A percentile compares a stretch with the other conserved stretches of the same genome.
These are phyloP conservation scores for Aspergillus affinis DNA, from an alignment of 495 filamentous ascomycete genomes.

Conservation along the genomic window DNA sequence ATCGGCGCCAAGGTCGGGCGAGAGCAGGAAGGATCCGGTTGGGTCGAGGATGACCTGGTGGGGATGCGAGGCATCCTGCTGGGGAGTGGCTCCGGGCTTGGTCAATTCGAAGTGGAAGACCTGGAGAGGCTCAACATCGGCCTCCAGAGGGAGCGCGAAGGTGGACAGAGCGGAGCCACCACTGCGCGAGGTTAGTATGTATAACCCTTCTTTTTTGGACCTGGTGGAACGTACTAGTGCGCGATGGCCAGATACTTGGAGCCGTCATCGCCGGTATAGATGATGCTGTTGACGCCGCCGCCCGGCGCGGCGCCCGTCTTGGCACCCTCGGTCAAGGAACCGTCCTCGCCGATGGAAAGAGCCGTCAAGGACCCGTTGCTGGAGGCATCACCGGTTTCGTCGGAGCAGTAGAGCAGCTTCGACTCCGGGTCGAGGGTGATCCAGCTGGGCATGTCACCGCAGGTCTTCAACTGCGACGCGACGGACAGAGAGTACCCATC, in stretches of 20 bases:
- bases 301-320: constrained; percentile 26
- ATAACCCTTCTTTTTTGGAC: background rate
- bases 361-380: constrained; percentile 33
- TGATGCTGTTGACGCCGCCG: constrained; percentile 41
- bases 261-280: constrained; percentile 32
- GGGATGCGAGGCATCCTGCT: constrained; percentile 68
- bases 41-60: constrained; percentile 72
- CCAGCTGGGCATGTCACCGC: constrained; percentile 59
- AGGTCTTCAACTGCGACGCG: constrained; percentile 39
- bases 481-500: constrained; percentile 35
- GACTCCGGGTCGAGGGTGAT: constrained; percentile 54
- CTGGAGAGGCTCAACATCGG: constrained; percentile 34
- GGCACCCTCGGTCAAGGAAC: constrained; percentile 27
- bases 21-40: constrained; percentile 59
- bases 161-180: constrained; percentile 37
- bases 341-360: constrained; percentile 22
- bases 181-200: constrained; percentile 19
- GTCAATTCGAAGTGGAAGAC: constrained; percentile 52
- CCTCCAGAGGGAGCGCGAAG: constrained; percentile 32
- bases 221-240: constrained; percentile 42
- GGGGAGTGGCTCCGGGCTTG: constrained; percentile 48
- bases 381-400: constrained; percentile 43
- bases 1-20: constrained; percentile 73
- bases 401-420: constrained; percentile 57
- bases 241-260: constrained; percentile 41